A percentile compares a stretch with the other conserved stretches of the same genome.
Conservation (phyloP, 768 basidiomycete species). For the Amanita brunnescens region DNA sequence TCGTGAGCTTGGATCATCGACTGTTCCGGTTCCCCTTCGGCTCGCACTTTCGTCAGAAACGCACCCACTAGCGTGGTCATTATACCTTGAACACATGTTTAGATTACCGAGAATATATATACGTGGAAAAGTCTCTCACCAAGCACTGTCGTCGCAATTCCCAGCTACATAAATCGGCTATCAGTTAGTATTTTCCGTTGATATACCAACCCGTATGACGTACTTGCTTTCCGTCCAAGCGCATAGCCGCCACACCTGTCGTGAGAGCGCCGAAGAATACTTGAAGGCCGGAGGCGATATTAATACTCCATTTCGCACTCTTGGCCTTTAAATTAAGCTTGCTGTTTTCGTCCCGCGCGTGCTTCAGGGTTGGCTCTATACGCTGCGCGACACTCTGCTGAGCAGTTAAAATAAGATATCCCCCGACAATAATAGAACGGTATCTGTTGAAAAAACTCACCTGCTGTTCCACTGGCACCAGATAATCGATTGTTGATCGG, state of each 20-base stretch:
- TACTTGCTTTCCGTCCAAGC: constrained; percentile 28
- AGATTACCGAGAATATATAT: background rate
- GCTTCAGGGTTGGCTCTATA: constrained; percentile 40
- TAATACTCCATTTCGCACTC: constrained; percentile 27
- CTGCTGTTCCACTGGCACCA: constrained; percentile 24
- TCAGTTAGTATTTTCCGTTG: no score
- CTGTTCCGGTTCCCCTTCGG: constrained; percentile 60
- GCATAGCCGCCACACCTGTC: constrained; percentile 52
- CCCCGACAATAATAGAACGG: no score
- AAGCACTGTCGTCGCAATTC: no score
- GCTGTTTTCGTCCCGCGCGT: constrained; percentile 35
- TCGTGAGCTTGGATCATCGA: constrained; percentile 48
- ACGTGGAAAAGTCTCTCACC: background rate
- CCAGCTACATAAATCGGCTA: no score
- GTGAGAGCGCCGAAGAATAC: constrained; percentile 59
- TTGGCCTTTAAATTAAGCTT: constrained; percentile 41
- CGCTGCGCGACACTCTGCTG: constrained; percentile 25
- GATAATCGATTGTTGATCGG: constrained; percentile 30
- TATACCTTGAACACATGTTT: constrained; percentile 34
- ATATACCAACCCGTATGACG: constrained; percentile 7
- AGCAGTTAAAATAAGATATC: constrained; percentile 13
- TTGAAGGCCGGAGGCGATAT: constrained; percentile 52
- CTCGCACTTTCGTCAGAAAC: constrained; percentile 61
- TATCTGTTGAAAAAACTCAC: background rate
- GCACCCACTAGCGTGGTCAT: constrained; percentile 60